These are phyloP conservation scores for Candida tetrigidarum DNA, from an alignment of 1,139 yeast genomes.

Conservation along the genomic window DNA sequence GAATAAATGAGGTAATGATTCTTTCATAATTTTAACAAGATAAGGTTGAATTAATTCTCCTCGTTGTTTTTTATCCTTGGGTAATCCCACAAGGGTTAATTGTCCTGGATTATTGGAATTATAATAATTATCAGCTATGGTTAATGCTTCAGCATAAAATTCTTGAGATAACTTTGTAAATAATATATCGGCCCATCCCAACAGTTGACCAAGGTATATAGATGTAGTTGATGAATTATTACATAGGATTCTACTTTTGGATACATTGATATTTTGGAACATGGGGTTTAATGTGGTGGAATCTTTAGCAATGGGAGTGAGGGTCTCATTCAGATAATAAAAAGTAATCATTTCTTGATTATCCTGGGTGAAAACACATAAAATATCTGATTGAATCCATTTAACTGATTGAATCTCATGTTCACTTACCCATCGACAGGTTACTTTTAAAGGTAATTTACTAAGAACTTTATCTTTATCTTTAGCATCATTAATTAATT, in stretches of 20 bases:
- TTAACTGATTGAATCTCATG: constrained; percentile 50
- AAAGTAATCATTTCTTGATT: constrained; percentile 14
- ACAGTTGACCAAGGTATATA: constrained; percentile 55
- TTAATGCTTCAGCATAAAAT: constrained; percentile 58
- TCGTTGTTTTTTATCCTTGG: constrained; percentile 47
- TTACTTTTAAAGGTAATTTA: constrained; percentile 43
- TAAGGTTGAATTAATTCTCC: constrained; percentile 56
- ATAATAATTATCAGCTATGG: constrained; percentile 58
- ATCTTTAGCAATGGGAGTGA: constrained; percentile 12
- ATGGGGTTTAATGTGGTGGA: constrained; percentile 5
- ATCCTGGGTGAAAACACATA: constrained; percentile 42
- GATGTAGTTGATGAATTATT: constrained; percentile 17
- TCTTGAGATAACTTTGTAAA: constrained; percentile 51
- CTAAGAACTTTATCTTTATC: constrained; percentile 45
- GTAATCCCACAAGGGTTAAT: constrained; percentile 55
- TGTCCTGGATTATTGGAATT: constrained; percentile 48
- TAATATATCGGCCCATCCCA: constrained; percentile 77
- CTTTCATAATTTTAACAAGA: constrained; percentile 57
- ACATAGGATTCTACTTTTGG: constrained; percentile 30
- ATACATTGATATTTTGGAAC: constrained; percentile 24
- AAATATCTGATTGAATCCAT: constrained; percentile 60
- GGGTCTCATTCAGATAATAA: constrained; percentile 12
- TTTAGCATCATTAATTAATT: constrained; percentile 35
- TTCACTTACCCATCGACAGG: constrained; percentile 48
- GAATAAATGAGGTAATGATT: constrained; percentile 50